Conservation (phyloP, 1,284 basidiomycete genomes). For the Ustilago shanxiensis region DNA sequence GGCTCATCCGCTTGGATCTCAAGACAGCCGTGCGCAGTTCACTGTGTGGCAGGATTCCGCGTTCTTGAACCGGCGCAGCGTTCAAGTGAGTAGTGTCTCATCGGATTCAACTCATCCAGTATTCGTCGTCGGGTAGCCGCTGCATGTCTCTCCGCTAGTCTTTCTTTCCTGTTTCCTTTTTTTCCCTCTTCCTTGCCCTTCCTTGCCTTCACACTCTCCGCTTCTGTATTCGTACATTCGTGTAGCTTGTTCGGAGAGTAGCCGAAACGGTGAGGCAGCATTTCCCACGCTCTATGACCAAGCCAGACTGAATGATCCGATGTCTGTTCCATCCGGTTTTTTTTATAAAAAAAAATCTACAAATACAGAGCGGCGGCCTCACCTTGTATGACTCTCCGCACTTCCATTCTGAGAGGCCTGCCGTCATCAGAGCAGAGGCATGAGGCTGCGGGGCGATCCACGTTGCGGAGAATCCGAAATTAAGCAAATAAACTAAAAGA, state of each 20-base stretch:
- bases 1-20: not conserved
- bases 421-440: not conserved
- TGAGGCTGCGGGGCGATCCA: not conserved
- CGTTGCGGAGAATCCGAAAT: constrained; percentile 2
- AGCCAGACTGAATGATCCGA: not conserved
- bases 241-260: not conserved
- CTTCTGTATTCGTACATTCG: not conserved
- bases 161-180: no score
- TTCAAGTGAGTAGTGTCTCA: not conserved
- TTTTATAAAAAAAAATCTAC: no score
- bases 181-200: not conserved
- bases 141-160: constrained; percentile 1
- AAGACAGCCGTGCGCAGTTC: not conserved
- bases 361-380: not conserved
- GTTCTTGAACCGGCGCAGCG: not conserved
- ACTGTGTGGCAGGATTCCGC: not conserved
- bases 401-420: not conserved
- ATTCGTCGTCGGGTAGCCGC: not conserved
- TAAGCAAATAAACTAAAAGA: not conserved
- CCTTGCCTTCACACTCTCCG: not conserved
- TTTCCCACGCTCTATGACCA: not conserved
- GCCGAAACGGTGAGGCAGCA: not conserved
- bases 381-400: not conserved
- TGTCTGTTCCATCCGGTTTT: not conserved
- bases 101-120: not conserved